Percentiles rank a stretch among this genome's conserved stretches.
phyloP scores from a whole-genome alignment of 495 filamentous ascomycete species.

The Penicillium longicatenatum region DNA sequence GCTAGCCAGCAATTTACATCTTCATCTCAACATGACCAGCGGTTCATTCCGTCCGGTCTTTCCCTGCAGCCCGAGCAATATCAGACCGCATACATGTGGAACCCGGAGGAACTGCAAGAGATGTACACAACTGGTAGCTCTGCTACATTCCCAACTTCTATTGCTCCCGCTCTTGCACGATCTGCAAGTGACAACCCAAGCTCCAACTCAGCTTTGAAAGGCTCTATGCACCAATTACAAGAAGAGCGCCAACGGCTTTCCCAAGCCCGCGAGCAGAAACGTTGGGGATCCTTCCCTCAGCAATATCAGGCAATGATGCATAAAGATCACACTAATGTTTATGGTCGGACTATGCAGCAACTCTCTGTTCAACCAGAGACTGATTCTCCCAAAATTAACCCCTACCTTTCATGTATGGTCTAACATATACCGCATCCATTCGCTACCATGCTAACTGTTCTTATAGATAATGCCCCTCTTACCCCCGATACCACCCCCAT shows the following conservation, averaged over 20 bases:
- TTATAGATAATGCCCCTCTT: constrained; percentile 45
- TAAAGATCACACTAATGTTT: constrained; percentile 15
- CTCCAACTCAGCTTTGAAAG: constrained; percentile 21
- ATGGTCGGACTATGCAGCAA: constrained; percentile 32
- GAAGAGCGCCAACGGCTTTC: constrained; percentile 13
- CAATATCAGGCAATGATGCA: constrained; percentile 14
- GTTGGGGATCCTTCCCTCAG: constrained; percentile 34
- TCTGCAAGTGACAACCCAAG: constrained; percentile 27
- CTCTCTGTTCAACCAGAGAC: constrained; percentile 44
- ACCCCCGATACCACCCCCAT: constrained; percentile 54
- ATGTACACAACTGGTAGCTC: constrained; percentile 22
- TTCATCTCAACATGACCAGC: constrained; percentile 17
- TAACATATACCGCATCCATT: background rate
- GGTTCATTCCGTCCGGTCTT: constrained; percentile 9
- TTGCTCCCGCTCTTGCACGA: constrained; percentile 25
- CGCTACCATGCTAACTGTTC: constrained; percentile 15
- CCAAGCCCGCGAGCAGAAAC: constrained; percentile 5
- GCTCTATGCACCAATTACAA: constrained; percentile 22
- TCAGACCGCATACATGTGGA: constrained; percentile 30
- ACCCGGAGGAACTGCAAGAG: constrained; percentile 41
- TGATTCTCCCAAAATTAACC: constrained; percentile 47
- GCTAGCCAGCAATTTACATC: constrained; percentile 21
- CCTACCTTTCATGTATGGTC: constrained; percentile 42
- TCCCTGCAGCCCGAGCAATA: constrained; percentile 22
- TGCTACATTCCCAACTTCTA: constrained; percentile 14